Base-by-base conservation (phyloP, 768 basidiomycete genomes). In the Xerocomellus chrysenteron region DNA sequence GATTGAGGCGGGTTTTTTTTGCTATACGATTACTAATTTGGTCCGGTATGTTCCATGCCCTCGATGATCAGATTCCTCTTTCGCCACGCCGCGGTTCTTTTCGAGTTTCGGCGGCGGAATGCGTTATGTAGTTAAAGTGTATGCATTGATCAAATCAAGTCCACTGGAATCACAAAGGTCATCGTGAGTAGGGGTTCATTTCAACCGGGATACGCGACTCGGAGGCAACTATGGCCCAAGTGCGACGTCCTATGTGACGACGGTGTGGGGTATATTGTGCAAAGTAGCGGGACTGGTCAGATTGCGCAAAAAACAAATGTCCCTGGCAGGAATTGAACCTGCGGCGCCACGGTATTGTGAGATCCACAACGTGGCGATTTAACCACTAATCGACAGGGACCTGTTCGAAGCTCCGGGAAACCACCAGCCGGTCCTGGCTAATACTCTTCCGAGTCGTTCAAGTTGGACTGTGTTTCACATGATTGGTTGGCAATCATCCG, bases 381-480 rank as follows among this genome's bases (percentile, higher is more conserved):
- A 71, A 75, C 73, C 73, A 74, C 73, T 75, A 74, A 74, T 74
- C 74, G 74, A 74, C 72, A 74, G 61, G 72, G 74, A 75, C 73
- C 61, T 63, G 30, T n/a, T 37, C 9, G 6, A 19, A n/a, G 2
- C 9, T 6, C 17, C n/a, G n/a, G 4, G 35, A 14, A 14, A 36
- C 39, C 10, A n/a, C 39, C 8, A 39, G 28, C 28, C 28, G 28
- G 28, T 28, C 21, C 21, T 21, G 21, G 21, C 21, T 21, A 21
- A 2, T 21, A 21, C 21, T 21, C 21, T 21, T 21, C 21, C 21
- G 21, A 21, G 21, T 21, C 21, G 21, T 21, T 21, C 21, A 21
- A 21, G 21, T 21, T 21, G 21, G 2, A 21, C 21, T 21, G 21
- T 21, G 21, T 21, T 21, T 21, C 2, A 21, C 21, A 2, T 21